Base-by-base conservation (phyloP, 2,329 filamentous ascomycete species). In the Ophiostoma australiae region DNA sequence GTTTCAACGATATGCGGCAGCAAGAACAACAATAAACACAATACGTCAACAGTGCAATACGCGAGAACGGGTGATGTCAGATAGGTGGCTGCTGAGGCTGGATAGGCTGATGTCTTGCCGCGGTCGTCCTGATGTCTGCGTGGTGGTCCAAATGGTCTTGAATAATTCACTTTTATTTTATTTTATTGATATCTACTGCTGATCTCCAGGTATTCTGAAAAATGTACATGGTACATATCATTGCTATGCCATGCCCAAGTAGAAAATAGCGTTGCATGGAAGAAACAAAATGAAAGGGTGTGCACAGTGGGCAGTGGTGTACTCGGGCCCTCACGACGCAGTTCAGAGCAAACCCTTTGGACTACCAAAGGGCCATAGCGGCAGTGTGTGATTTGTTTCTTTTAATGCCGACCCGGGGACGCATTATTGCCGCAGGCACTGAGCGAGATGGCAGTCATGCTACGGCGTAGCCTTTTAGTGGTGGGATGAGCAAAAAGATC, bases 271-370 rank as follows among this genome's bases (percentile, higher is more conserved):
- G 3, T 27, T 27, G 52, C 10, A 11, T 13, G 10, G 52, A 23
- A 58, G n/a, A 58, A 55, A 58, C 52, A 58, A 27, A 58, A 58
- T 23, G 23, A 58, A 58, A 27, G 52, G 52, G 23, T 48, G 44
- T 48, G 44, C 44, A 17, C 44, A 48, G 44, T 48, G 20, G 17
- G 44, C 44, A 48, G 44, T 48, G 44, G 17, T 48, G 44, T 15
- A 15, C 41, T 15, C 20, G 5, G 17, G 41, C 15, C 15, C 3
- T 55, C 48, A 58, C 23, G 52, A 58, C 11, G 52, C 10, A 27
- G 23, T 58, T 31, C 27, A 58, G 52, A 58, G 8, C 20, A 48
- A 20, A 27, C 10, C 52, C 52, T 27, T 27, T 27, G 48, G 48
- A 27, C 17, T 5, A 31, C 4, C 4, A 23, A 31, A 27, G 23